Conservation (phyloP, 2,329 filamentous ascomycete genomes). For the Aspergillus novoparasiticus region DNA sequence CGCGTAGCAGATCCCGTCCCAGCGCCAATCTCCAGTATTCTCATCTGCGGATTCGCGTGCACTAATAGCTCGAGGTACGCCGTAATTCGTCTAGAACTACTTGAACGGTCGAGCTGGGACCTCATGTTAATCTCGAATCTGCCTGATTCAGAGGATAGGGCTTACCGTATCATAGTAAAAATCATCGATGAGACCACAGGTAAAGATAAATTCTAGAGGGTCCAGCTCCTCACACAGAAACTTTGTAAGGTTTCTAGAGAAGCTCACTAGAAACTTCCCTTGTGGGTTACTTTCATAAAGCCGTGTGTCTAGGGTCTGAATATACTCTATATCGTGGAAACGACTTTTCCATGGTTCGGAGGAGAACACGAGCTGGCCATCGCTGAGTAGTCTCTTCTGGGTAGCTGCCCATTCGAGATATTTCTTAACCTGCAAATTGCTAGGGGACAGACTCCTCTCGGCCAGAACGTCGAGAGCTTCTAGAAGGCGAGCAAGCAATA, state of each 20-base stretch:
- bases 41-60: constrained; percentile 15
- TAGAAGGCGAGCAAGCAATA: neutral
- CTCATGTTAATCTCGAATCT: neutral
- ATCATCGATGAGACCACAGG: constrained; percentile 1
- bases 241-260: neutral
- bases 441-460: neutral
- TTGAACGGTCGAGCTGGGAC: neutral
- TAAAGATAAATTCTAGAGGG: constrained; percentile 1
- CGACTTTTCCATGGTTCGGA: constrained; percentile 5
- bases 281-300: neutral
- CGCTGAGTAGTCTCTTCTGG: neutral
- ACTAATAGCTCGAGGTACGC: constrained; percentile 11
- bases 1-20: constrained; percentile 11
- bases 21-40: constrained; percentile 19
- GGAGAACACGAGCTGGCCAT: neutral
- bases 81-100: neutral
- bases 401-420: constrained; percentile 15
- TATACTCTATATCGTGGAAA: constrained; percentile 1
- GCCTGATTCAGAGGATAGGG: neutral
- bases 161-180: constrained; percentile 5
- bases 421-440: constrained; percentile 6
- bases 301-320: neutral
- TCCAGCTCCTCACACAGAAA: constrained; percentile 9
- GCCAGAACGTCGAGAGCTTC: neutral
- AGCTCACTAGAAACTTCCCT: neutral